Evolutionary conservation across 2,329 filamentous ascomycete genomes (phyloP).

Genomic region (Cercospora brassicicola): DNA sequence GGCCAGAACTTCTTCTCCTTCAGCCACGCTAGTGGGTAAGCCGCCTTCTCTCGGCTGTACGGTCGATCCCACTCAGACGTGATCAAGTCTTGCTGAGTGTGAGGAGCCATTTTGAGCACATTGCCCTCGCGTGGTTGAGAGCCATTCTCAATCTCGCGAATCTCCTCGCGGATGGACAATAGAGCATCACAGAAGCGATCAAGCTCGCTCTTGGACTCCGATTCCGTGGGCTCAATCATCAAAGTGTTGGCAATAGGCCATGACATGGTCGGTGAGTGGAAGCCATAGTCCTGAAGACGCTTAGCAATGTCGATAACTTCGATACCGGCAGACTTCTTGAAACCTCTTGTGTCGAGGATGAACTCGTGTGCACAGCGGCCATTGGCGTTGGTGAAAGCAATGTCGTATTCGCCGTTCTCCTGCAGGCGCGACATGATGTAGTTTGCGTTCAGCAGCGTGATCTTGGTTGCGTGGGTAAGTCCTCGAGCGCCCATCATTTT

Average conservation of each 20-base stretch:
- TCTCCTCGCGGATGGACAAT: constrained; percentile 82
- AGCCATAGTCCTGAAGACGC: constrained; percentile 93
- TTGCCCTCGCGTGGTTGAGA: constrained; percentile 73
- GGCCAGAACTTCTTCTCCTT: constrained; percentile 99
- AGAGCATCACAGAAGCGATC: constrained; percentile 91
- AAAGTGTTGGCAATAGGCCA: constrained; percentile 94
- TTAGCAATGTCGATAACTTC: constrained; percentile 96
- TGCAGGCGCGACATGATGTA: constrained; percentile 88
- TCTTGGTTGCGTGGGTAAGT: constrained; percentile 83
- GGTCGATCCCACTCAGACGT: constrained; percentile 75
- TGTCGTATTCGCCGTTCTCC: constrained; percentile 70
- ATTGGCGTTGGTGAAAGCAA: constrained; percentile 89
- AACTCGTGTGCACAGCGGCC: constrained; percentile 95
- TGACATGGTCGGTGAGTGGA: constrained; percentile 96
- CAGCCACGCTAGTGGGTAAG: constrained; percentile 79
- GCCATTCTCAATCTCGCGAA: constrained; percentile 78
- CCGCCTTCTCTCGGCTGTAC: constrained; percentile 79
- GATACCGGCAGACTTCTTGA: constrained; percentile 78
- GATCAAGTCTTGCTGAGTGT: constrained; percentile 79
- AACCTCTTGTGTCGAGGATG: constrained; percentile 83
- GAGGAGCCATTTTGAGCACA: constrained; percentile 84
- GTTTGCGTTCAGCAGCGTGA: constrained; percentile 94
- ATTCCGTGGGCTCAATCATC: constrained; percentile 97
- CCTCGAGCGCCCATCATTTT: constrained; percentile 85
- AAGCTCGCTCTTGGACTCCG: constrained; percentile 85